Percentiles rank a stretch among this genome's conserved stretches.
Conservation (phyloP, 148 eudicot genomes). For the Beta vulgaris region DNA sequence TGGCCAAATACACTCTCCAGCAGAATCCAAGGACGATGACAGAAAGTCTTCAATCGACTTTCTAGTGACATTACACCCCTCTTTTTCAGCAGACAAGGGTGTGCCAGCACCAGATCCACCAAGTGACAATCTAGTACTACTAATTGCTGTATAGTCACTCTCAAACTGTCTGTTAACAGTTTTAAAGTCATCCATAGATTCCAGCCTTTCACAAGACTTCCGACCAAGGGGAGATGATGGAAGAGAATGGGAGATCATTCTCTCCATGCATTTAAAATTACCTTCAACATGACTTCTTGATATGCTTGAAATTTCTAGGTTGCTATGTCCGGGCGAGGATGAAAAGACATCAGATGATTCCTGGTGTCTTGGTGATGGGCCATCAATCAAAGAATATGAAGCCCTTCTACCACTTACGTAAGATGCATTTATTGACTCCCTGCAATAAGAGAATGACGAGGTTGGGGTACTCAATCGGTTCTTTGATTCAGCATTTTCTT, state of each 20-base stretch:
- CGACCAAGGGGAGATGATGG: constrained; percentile 68
- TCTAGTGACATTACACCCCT: constrained; percentile 27
- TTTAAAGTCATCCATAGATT: constrained; percentile 22
- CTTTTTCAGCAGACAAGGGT: constrained; percentile 26
- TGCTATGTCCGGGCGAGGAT: constrained; percentile 32
- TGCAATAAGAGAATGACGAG: constrained; percentile 31
- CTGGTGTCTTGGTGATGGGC: constrained; percentile 44
- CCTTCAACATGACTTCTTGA: constrained; percentile 20
- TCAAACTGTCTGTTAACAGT: constrained; percentile 30
- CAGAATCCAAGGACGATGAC: constrained; percentile 31
- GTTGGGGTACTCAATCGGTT: constrained; percentile 29
- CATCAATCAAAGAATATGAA: constrained; percentile 44
- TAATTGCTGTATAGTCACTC: constrained; percentile 22
- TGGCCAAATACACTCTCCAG: constrained; percentile 36
- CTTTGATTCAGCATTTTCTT: constrained; percentile 36
- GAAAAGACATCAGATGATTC: constrained; percentile 28
- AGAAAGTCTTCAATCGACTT: constrained; percentile 20
- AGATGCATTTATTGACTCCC: constrained; percentile 31
- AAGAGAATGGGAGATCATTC: constrained; percentile 30
- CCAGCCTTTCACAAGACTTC: constrained; percentile 33
- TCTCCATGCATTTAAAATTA: constrained; percentile 31
- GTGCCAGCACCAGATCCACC: constrained; percentile 27
- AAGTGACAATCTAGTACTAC: constrained; percentile 23
- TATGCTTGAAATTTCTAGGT: constrained; percentile 27
- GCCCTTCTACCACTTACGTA: constrained; percentile 22